Conservation (phyloP, 2,329 filamentous ascomycete species). For the Knoxdaviesia proteae region DNA sequence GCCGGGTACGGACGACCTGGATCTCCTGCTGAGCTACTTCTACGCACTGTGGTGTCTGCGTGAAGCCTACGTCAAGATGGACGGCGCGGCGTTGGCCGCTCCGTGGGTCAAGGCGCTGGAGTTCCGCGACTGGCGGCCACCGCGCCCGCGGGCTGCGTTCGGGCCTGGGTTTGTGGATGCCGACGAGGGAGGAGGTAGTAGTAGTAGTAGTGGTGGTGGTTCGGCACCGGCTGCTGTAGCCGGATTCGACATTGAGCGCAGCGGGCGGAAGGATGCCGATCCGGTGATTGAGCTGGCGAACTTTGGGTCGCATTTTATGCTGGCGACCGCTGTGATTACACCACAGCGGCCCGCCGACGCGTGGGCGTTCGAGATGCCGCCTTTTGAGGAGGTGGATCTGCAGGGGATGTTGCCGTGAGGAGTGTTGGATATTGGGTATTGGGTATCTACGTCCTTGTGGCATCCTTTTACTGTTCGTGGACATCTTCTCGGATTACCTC, state of each 20-base stretch:
- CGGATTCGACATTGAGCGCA: constrained; percentile 1
- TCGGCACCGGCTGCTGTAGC: background rate
- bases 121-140: constrained; percentile 41
- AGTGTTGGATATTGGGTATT: no score
- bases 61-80: constrained; percentile 69
- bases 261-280: background rate
- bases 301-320: constrained; percentile 2
- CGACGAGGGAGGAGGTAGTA: background rate
- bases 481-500: no score
- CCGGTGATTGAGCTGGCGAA: constrained; percentile 3
- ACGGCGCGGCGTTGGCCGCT: constrained; percentile 56
- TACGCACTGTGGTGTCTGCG: constrained; percentile 64
- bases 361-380: background rate
- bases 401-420: background rate
- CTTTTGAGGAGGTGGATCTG: constrained; percentile 1
- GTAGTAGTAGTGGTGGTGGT: no score
- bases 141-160: constrained; percentile 12
- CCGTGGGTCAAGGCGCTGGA: constrained; percentile 51
- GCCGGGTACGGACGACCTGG: constrained; percentile 9
- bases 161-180: constrained; percentile 4
- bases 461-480: no score
- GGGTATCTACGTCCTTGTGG: no score
- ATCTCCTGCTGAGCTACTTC: constrained; percentile 46
- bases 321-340: constrained; percentile 3
- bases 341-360: constrained; percentile 1